Base-by-base conservation (phyloP, 345 rosid species). In the Pistacia atlantica region DNA sequence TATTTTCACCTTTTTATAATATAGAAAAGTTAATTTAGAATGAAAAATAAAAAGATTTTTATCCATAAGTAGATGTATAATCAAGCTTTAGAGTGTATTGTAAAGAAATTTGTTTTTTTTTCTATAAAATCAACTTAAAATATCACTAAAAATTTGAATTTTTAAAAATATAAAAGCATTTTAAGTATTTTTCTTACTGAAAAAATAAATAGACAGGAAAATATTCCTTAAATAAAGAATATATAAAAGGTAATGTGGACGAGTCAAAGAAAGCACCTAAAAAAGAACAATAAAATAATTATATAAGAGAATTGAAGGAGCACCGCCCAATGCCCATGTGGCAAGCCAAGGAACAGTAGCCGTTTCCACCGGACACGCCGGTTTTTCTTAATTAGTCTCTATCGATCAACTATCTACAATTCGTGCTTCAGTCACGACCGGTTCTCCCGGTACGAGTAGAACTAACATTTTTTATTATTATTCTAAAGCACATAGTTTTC, bases 381-480 rank as follows among this genome's bases (percentile, higher is more conserved):
- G 37, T 72, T 60, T 59, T 25, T 7, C 11, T 18, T 7, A 22
- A 20, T 58, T 35, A 35, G 45, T 18, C 4, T 14, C 20, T 37
- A n/a, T 5, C 11, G 2, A 18, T 11, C 13, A 33, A 54, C 28
- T 3, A 3, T 10, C 14, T 2, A 8, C 63, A 13, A 22, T 31
- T 48, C 13, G 5, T 5, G 7, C 9, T 46, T 9, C 52, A 37
- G 63, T 70, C 63, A 37, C 11, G 69, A 62, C 83, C 81, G 85
- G 59, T 74, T 69, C 65, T 77, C 73, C 79, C 79, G 84, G 42
- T 45, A 14, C 3, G 48, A 67, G 67, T 62, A 45, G 61, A 3
- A 22, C 54, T 28, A 28, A 14, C 18, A 17, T 48, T 17, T n/a
- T n/a, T 31, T 20, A 18, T 28, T 33, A 11, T 33, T 65, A 17